A percentile compares a stretch with the other conserved stretches of the same genome.
Conservation (phyloP, 2,329 filamentous ascomycete genomes). For the Sporothrix brasiliensis region DNA sequence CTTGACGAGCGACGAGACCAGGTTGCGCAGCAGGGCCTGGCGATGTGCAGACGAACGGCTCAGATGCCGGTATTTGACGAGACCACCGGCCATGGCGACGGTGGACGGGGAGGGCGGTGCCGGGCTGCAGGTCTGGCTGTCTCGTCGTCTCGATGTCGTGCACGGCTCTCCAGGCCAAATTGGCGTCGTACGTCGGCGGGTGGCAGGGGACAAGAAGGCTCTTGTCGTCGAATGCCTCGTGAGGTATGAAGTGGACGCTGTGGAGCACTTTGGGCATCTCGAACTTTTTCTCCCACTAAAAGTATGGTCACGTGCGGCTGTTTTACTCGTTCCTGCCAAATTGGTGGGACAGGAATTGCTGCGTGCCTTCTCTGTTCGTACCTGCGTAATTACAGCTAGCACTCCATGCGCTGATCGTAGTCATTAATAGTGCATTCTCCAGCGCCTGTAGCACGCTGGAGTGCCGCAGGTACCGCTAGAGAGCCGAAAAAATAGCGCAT, state of each 20-base stretch:
- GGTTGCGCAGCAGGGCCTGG: constrained; percentile 88
- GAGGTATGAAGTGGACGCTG: constrained; percentile 18
- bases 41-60: constrained; percentile 84
- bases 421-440: background rate
- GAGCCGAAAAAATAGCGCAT: constrained; percentile 30
- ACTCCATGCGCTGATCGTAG: background rate
- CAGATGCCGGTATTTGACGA: constrained; percentile 85
- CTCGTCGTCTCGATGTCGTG: background rate
- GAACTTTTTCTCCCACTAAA: constrained; percentile 31
- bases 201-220: background rate
- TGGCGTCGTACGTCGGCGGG: background rate
- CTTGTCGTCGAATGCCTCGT: constrained; percentile 9
- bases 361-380: constrained; percentile 22
- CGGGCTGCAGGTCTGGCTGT: constrained; percentile 21
- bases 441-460: background rate
- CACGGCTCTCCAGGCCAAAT: background rate
- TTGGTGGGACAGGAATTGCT: constrained; percentile 30
- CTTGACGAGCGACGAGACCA: constrained; percentile 91
- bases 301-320: constrained; percentile 23
- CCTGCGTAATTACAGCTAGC: background rate
- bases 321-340: background rate
- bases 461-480: background rate
- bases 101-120: constrained; percentile 1
- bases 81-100: constrained; percentile 75
- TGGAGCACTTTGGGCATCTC: constrained; percentile 29